Percentiles rank a stretch among this genome's conserved stretches.
phyloP scores from a whole-genome alignment of 176 grass and related monocot genomes.

The Puccinellia tenuiflora region DNA sequence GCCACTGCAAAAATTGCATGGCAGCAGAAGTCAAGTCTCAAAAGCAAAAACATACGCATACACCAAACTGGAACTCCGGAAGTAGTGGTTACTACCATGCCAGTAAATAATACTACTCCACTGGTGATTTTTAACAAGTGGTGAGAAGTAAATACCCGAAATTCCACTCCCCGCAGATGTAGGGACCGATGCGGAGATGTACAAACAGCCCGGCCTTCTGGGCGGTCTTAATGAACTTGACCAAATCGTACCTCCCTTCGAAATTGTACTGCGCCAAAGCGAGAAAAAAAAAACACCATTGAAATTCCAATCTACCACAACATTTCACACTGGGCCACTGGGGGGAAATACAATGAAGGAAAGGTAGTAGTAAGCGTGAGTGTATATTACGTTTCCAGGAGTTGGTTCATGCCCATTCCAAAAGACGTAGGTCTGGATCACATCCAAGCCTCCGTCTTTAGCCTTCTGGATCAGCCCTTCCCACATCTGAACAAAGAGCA shows the following conservation, averaged over 20 bases:
- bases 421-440: constrained; percentile 97
- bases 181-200: constrained; percentile 94
- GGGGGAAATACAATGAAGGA: background rate
- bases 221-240: constrained; percentile 88
- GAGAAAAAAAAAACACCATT: constrained; percentile 2
- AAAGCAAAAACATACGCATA: constrained; percentile 10
- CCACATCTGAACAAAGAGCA: constrained; percentile 74
- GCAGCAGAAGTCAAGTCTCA: constrained; percentile 7
- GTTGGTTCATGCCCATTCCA: constrained; percentile 98
- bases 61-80: background rate
- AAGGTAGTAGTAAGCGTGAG: background rate
- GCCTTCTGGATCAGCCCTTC: constrained; percentile 92
- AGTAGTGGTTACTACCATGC: background rate
- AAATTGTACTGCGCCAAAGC: constrained; percentile 84
- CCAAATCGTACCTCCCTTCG: constrained; percentile 94
- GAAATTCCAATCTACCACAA: background rate
- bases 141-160: constrained; percentile 57
- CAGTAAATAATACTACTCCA: background rate
- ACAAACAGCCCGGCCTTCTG: constrained; percentile 87
- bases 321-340: constrained; percentile 6
- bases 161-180: constrained; percentile 99
- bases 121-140: constrained; percentile 6
- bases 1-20: constrained; percentile 50
- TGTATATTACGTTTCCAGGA: constrained; percentile 72
- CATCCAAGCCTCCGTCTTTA: constrained; percentile 95